These are phyloP conservation scores for Russula earlei DNA, from an alignment of 768 basidiomycete species.

Conservation along the genomic window DNA sequence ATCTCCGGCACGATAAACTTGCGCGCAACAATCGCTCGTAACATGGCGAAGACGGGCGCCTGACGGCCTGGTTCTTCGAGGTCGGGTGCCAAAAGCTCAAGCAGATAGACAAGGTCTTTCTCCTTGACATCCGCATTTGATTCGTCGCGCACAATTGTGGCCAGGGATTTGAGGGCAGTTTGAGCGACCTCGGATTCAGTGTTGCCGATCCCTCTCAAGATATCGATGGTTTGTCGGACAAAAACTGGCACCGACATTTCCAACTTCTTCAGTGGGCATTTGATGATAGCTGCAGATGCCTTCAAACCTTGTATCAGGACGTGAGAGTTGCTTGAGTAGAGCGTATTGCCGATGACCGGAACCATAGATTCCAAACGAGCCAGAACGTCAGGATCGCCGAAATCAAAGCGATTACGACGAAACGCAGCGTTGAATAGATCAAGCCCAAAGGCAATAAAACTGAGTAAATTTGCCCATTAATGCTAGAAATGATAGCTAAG, in stretches of 20 bases:
- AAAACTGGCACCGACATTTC: slow-evolving; percentile 72
- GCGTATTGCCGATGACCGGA: slow-evolving; percentile 77
- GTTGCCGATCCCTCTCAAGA: slow-evolving; percentile 72
- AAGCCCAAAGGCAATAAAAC: slow-evolving; percentile 86
- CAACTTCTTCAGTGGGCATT: slow-evolving; percentile 72
- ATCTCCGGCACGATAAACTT: slow-evolving; percentile 93
- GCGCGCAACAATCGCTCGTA: slow-evolving; percentile 83
- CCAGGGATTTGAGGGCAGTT: slow-evolving; percentile 77
- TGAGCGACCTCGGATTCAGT: slow-evolving; percentile 89
- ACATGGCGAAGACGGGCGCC: slow-evolving; percentile 73
- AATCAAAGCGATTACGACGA: slow-evolving; percentile 78
- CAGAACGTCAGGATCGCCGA: slow-evolving; percentile 62
- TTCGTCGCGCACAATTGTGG: slow-evolving; percentile 84
- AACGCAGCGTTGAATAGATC: slow-evolving; percentile 86
- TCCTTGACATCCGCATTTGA: slow-evolving; percentile 76
- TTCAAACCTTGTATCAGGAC: slow-evolving; percentile 72
- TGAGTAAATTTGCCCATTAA: slow-evolving; percentile 25
- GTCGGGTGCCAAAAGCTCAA: slow-evolving; percentile 82
- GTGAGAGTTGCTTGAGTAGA: slow-evolving; percentile 72
- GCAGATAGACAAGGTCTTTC: slow-evolving; percentile 76
- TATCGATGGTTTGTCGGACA: slow-evolving; percentile 72
- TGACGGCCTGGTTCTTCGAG: slow-evolving; percentile 85
- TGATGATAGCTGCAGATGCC: slow-evolving; percentile 69
- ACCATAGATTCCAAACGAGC: slow-evolving; percentile 85
- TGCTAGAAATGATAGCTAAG: not conserved